phyloP scores from a whole-genome alignment of 352 stramenopile species.

The Phytophthora hybrid region DNA sequence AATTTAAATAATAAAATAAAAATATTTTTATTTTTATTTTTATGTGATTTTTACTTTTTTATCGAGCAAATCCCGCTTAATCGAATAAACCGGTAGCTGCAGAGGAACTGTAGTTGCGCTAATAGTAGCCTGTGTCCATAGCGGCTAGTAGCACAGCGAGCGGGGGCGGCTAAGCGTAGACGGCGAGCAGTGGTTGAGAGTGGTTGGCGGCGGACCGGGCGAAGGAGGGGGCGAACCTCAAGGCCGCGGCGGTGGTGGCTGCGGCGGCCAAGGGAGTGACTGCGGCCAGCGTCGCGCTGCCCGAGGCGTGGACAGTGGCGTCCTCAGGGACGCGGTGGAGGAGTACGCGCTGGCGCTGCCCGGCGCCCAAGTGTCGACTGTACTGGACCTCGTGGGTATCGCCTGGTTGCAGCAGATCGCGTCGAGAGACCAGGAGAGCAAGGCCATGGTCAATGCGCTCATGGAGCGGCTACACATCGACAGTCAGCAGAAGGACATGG shows the following conservation, averaged over 20 bases:
- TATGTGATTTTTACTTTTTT: not conserved
- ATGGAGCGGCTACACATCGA: slow-evolving; percentile 75
- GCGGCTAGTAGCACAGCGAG: not conserved
- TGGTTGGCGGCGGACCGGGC: slow-evolving; percentile 12
- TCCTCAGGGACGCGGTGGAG: slow-evolving; percentile 69
- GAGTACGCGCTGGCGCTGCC: slow-evolving; percentile 80
- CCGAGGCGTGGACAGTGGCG: slow-evolving; percentile 48
- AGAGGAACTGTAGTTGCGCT: not conserved
- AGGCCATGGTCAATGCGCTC: slow-evolving; percentile 71
- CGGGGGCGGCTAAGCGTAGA: not conserved
- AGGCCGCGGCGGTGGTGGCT: slow-evolving; percentile 24
- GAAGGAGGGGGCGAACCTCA: slow-evolving; percentile 37
- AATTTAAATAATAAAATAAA: not conserved
- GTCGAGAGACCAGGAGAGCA: slow-evolving; percentile 71
- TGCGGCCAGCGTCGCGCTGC: slow-evolving; percentile 38
- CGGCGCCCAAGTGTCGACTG: slow-evolving; percentile 54
- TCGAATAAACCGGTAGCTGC: not conserved
- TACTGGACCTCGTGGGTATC: slow-evolving; percentile 81
- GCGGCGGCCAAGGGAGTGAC: slow-evolving; percentile 24
- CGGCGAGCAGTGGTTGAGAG: not conserved
- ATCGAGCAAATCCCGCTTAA: not conserved
- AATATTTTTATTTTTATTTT: not conserved
- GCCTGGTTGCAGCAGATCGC: slow-evolving; percentile 82
- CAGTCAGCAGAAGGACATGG: slow-evolving; percentile 36
- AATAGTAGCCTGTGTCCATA: not conserved